A percentile compares a stretch with the other conserved stretches of the same genome.
Conservation (phyloP, 371 early-diverging fungal genomes). For the Mucor saturninus region DNA sequence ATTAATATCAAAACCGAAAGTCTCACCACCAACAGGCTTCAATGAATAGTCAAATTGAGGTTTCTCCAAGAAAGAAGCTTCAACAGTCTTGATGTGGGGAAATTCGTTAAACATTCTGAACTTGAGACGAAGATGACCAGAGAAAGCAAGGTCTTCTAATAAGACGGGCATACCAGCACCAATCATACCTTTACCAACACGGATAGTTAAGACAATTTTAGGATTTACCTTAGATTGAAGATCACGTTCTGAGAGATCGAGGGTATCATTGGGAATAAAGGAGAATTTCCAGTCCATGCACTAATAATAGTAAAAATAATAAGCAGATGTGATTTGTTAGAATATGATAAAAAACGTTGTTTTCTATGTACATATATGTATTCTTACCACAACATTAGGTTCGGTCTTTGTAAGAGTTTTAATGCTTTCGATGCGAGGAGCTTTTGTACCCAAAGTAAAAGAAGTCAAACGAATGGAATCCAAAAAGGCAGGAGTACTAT, state of each 20-base stretch:
- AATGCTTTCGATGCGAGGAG: conserved; percentile 94
- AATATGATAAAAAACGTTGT: not conserved
- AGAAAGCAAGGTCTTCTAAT: conserved; percentile 91
- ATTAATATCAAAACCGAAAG: conserved; percentile 83
- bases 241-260: conserved; percentile 73
- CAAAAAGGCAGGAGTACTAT: conserved; percentile 89
- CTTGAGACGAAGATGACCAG: conserved; percentile 81
- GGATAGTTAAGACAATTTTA: conserved; percentile 89
- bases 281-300: conserved; percentile 81
- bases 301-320: conserved; percentile 6
- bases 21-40: conserved; percentile 93
- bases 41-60: conserved; percentile 95
- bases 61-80: conserved; percentile 87
- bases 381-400: conserved; percentile 80
- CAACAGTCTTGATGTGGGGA: conserved; percentile 91
- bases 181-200: conserved; percentile 85
- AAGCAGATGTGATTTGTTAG: not conserved
- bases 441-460: conserved; percentile 96
- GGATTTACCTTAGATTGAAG: conserved; percentile 82
- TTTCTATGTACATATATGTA: not conserved
- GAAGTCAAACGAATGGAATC: conserved; percentile 90
- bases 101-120: conserved; percentile 85
- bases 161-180: conserved; percentile 92
- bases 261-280: conserved; percentile 83
- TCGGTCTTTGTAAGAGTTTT: conserved; percentile 81